Base-by-base conservation (phyloP, 768 basidiomycete genomes). In the Russula griseocarnosa region DNA sequence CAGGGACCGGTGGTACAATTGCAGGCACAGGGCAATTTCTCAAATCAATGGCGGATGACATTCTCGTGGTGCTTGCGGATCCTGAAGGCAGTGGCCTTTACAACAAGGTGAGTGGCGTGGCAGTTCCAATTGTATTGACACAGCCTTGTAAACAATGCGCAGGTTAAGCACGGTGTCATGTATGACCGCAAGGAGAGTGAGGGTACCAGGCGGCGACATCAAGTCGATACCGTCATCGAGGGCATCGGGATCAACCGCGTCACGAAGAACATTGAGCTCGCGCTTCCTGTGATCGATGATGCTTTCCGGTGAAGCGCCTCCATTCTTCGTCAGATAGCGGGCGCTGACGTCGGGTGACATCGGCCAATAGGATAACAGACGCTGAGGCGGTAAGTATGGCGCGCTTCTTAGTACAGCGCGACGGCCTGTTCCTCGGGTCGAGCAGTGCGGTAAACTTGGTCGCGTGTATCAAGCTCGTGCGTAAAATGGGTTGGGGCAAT, bases 301-400 rank as follows among this genome's bases (percentile, higher is more conserved):
- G 93, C 92, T 0, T 90, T 94, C 73, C 83, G 92, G 92, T 89
- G 67, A 36, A 18, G 55, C 44, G 59, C 59, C 51, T 20, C 34
- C 26, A 44, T 24, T 47, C 46, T 47, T 40, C 38, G 14, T 62
- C 26, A 56, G n/a, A 30, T 55, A 65, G 38, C 60, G 28, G 58
- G 42, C 18, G 63, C 58, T 64, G 53, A 64, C 63, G 36, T 55
- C 58, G 36, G 28, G 30, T 60, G 53, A 60, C 58, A 60, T 40
- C 46, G 34, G 26, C 2, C 44, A 30, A 3, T 72, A 95, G 95
- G 62, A 86, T 98, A 73, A 88, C 90, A 2, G 97, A 98, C 68
- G 86, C 82, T 2, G 96, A 99, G 75, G 96, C 96, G 0, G 92
- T 98, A 53, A 85, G 90, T 9, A 98, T 98, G 96, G 90, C 94